Percentiles rank a stretch among this genome's conserved stretches.
phyloP scores from a whole-genome alignment of 345 rosid species.

The Linum usitatissimum region DNA sequence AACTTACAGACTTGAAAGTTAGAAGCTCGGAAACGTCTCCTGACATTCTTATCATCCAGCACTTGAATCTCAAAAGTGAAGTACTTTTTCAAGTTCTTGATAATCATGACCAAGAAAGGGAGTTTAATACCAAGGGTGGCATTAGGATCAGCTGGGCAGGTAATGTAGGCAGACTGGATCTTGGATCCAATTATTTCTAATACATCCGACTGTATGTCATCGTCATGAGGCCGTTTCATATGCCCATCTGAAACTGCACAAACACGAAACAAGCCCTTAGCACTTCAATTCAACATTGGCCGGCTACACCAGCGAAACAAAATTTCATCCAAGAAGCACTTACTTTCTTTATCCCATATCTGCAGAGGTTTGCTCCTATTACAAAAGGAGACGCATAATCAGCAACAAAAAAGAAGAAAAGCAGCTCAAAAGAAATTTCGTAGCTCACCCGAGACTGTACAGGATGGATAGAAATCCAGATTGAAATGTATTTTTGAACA shows the following conservation, averaged over 20 bases:
- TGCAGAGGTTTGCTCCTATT: slow-evolving; percentile 69
- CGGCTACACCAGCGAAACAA: background rate
- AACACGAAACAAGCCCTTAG: background rate
- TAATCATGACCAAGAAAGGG: slow-evolving; percentile 83
- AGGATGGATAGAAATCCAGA: slow-evolving; percentile 76
- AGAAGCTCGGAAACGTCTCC: slow-evolving; percentile 96
- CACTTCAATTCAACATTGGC: background rate
- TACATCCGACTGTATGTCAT: slow-evolving; percentile 80
- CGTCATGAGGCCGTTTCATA: slow-evolving; percentile 77
- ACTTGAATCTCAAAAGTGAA: slow-evolving; percentile 94
- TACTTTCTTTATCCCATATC: slow-evolving; percentile 86
- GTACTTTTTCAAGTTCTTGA: slow-evolving; percentile 83
- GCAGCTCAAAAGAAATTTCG: background rate
- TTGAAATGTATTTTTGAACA: slow-evolving; percentile 83
- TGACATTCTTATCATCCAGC: slow-evolving; percentile 92
- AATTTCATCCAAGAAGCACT: background rate
- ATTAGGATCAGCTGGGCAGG: slow-evolving; percentile 83
- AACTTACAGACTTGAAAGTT: slow-evolving; percentile 92
- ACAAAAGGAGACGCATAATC: background rate
- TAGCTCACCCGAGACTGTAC: slow-evolving; percentile 60
- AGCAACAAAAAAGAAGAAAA: background rate
- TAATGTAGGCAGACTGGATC: slow-evolving; percentile 80
- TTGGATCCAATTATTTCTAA: slow-evolving; percentile 82
- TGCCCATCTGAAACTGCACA: slow-evolving; percentile 72
- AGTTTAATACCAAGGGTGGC: slow-evolving; percentile 96